phyloP scores from a whole-genome alignment of 2,329 filamentous ascomycete species.

The Colletotrichum horii region DNA sequence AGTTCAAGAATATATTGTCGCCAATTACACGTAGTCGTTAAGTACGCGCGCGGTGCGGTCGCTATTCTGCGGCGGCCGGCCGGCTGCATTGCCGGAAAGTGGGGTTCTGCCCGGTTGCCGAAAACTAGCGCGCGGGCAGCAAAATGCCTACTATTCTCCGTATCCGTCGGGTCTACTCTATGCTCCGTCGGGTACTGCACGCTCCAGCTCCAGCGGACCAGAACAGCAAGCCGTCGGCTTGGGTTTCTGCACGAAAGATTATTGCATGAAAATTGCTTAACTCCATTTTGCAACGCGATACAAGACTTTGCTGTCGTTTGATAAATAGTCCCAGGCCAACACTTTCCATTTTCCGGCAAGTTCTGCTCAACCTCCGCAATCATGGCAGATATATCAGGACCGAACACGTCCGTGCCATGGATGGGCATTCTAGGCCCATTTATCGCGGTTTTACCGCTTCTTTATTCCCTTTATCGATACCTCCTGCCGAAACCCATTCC shows the following conservation, averaged over 20 bases:
- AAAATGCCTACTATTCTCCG: neutral
- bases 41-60: neutral
- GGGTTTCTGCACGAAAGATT: neutral
- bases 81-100: neutral
- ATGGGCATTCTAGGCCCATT: neutral
- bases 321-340: neutral
- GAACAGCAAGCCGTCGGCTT: neutral
- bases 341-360: neutral
- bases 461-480: neutral
- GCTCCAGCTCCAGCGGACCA: neutral
- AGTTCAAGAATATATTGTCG: neutral
- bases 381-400: neutral
- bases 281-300: neutral
- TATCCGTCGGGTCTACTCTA: neutral
- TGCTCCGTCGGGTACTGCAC: neutral
- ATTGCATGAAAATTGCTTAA: neutral
- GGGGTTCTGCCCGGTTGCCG: neutral
- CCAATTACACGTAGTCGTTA: accelerated
- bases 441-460: neutral
- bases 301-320: neutral
- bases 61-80: neutral
- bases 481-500: neutral
- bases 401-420: neutral
- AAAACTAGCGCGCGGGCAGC: neutral
- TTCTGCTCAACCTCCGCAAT: neutral